Evolutionary conservation across 1,284 basidiomycete genomes (phyloP), one percentile per base, ranked within the genome.

Genomic region (Pseudozyma pruni): DNA sequence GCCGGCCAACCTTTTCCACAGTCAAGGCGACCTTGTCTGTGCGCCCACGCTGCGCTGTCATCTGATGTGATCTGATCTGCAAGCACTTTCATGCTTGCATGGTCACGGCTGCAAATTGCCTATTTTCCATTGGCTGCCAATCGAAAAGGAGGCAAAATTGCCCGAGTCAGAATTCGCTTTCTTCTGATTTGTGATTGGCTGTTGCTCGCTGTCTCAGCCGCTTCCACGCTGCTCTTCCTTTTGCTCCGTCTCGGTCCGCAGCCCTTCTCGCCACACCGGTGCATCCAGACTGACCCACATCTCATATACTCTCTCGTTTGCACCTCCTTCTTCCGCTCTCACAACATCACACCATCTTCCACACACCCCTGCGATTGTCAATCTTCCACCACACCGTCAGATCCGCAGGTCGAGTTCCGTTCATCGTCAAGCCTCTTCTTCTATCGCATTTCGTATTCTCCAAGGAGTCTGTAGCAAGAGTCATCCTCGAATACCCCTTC

Each of bases 321-420:
- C 32, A 6, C 23, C 8, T 13, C 19, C 29, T 23, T 46, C 49
- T 31, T 11, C 11, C 11, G 7, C 35, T 27, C 8, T 34, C 42
- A 22, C 25, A 13, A 17, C 22, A 11, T 25, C 27, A 29, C 19
- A 25, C 19, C 13, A 9, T 37, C 43, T 34, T 22, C 35, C 46
- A 43, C 38, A 22, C 27, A 29, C 11, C 27, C 27, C 27, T 29
- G 27, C 27, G 27, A 29, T 11, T 7, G n/a, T 20, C 29, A 43
- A 22, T 38, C 53, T 19, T 29, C 31, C 17, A 29, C 27, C 27
- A 29, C 29, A 42, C 13, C 14, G n/a, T 34, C 46, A 47, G 40
- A 52, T 50, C 63, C 52, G 51, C 56, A 59, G 52, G 51, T 60
- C 63, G 56, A 67, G 52, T 51, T 52, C 33, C 52, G 47, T 55